phyloP scores from a whole-genome alignment of 495 filamentous ascomycete genomes.

The Hypoxylon intermedium region DNA sequence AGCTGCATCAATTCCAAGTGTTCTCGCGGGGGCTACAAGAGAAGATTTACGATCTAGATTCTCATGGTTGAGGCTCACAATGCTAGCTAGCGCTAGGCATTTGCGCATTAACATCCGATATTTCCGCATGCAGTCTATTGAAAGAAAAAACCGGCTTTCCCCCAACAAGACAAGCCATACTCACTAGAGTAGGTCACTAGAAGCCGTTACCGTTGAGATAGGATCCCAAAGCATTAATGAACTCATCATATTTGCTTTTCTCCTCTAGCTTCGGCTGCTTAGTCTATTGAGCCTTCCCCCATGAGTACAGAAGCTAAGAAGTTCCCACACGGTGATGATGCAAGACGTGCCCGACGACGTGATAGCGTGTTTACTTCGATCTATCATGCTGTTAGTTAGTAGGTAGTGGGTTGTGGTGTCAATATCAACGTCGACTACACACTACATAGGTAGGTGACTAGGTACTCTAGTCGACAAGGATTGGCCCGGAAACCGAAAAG shows the following conservation, averaged over 20 bases:
- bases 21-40: background rate
- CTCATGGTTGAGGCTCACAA: background rate
- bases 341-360: too few species aligned
- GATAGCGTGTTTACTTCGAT: background rate
- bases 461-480: background rate
- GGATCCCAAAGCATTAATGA: slow-evolving; percentile 8
- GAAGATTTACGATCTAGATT: background rate
- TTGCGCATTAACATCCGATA: slow-evolving; percentile 1
- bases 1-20: background rate
- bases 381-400: slow-evolving; percentile 3
- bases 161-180: slow-evolving; percentile 1
- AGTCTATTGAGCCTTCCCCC: slow-evolving; percentile 2
- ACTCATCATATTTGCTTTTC: slow-evolving; percentile 5
- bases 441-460: too few species aligned
- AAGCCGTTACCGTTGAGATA: background rate
- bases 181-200: background rate
- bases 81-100: background rate
- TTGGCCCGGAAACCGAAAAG: slow-evolving; percentile 12
- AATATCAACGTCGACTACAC: too few species aligned
- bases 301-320: slow-evolving; percentile 3
- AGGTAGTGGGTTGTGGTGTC: slow-evolving; percentile 1
- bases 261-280: slow-evolving; percentile 9
- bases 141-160: slow-evolving; percentile 1
- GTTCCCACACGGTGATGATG: slow-evolving; percentile 35
- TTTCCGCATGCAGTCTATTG: slow-evolving; percentile 2